phyloP scores from a whole-genome alignment of 768 basidiomycete genomes.

The Holtermanniella nyarrowii region DNA sequence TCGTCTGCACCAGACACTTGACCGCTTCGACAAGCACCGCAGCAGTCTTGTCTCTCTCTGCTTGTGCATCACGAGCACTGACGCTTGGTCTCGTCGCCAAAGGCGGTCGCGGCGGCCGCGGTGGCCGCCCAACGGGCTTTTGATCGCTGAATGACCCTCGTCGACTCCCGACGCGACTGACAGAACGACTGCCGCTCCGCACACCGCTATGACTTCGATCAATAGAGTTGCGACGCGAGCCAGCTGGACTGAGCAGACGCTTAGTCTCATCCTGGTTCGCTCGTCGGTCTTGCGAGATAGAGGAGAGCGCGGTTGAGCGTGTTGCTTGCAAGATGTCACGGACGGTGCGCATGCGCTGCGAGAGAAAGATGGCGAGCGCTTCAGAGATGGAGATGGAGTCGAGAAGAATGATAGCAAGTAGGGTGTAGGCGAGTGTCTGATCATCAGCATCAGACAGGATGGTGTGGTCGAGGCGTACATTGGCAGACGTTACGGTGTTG shows the following conservation, averaged over 20 bases:
- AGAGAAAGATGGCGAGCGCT: conserved; percentile 58
- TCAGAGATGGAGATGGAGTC: conserved; percentile 73
- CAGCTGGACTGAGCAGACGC: not conserved
- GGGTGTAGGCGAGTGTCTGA: conserved; percentile 64
- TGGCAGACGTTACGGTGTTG: conserved; percentile 15
- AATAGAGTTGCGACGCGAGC: not conserved
- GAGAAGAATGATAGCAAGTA: conserved; percentile 76
- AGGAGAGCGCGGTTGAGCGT: conserved; percentile 5
- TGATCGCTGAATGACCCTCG: not conserved
- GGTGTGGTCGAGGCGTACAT: not conserved
- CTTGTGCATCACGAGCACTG: conserved; percentile 6
- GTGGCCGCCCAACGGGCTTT: not conserved
- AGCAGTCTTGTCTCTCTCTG: conserved; percentile 13
- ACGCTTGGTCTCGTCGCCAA: too few relatives aligned
- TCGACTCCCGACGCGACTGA: not conserved
- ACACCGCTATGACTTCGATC: not conserved
- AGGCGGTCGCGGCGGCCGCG: not conserved
- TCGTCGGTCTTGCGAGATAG: not conserved
- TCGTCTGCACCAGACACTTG: conserved; percentile 20
- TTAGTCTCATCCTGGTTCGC: not conserved
- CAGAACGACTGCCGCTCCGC: not conserved
- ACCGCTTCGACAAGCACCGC: conserved; percentile 18
- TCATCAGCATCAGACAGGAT: conserved; percentile 6
- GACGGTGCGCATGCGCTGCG: conserved; percentile 46
- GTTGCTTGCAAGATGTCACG: conserved; percentile 18